Percentiles rank a stretch among this genome's conserved stretches.
Evolutionary conservation across 176 grass and related monocot species (phyloP).

Genomic region (Stipa capillata): DNA sequence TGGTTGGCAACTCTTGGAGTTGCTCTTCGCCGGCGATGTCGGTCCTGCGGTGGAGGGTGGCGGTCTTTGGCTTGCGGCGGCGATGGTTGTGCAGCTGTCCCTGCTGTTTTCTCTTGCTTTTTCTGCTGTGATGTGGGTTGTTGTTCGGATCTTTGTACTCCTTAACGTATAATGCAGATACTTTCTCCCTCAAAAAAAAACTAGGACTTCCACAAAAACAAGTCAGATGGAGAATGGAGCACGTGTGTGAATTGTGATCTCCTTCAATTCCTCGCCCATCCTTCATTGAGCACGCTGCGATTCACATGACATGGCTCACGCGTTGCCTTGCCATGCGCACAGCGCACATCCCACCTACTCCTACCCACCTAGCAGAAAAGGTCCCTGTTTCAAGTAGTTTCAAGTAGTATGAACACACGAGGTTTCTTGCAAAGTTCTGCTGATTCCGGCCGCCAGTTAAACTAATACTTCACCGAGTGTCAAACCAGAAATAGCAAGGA

Average conservation of each 20-base stretch:
- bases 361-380: not conserved
- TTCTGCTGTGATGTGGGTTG: too few species aligned
- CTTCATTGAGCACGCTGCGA: not conserved
- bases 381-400: not conserved
- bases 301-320: not conserved
- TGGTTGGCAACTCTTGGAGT: too few species aligned
- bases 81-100: too few species aligned
- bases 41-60: too few species aligned
- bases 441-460: not conserved
- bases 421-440: not conserved
- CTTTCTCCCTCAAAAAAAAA: too few species aligned
- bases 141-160: too few species aligned
- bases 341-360: too few species aligned
- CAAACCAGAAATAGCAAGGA: not conserved
- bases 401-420: constrained; percentile 19
- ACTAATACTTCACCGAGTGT: not conserved
- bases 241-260: constrained; percentile 8
- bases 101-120: too few species aligned
- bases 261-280: not conserved
- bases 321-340: not conserved
- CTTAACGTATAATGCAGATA: too few species aligned
- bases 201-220: too few species aligned
- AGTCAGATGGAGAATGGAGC: not conserved
- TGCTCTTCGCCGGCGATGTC: too few species aligned
- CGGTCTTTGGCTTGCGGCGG: too few species aligned